Percentiles rank a stretch among this genome's conserved stretches.
Evolutionary conservation across 352 stramenopile genomes (phyloP).

Genomic region (Thraustochytrium sp.): DNA sequence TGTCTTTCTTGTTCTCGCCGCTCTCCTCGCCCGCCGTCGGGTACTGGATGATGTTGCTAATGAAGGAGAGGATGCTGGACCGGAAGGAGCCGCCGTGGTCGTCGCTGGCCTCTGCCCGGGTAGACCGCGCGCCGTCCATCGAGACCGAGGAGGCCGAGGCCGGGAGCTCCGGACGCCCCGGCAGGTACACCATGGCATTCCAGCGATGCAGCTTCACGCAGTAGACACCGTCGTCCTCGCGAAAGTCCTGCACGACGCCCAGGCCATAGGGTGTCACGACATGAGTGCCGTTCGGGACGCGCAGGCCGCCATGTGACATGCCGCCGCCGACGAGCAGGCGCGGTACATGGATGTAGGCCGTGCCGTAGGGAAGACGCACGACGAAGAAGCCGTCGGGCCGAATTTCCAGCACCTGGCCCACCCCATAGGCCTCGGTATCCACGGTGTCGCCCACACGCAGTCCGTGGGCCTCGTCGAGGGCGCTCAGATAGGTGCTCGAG

Average conservation of each 20-base stretch:
- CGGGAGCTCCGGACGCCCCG: neutral
- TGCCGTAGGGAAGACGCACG: neutral
- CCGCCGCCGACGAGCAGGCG: neutral
- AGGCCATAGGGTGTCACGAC: slow-evolving; percentile 2
- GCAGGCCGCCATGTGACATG: neutral
- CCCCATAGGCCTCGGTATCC: neutral
- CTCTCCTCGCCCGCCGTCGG: neutral
- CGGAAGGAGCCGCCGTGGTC: neutral
- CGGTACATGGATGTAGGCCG: slow-evolving; percentile 19
- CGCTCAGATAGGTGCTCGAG: neutral
- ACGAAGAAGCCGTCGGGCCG: slow-evolving; percentile 26
- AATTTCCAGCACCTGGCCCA: neutral
- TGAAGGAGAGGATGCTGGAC: neutral
- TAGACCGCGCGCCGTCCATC: too few species aligned
- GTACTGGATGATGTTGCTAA: neutral
- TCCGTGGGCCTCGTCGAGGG: neutral
- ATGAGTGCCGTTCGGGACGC: neutral
- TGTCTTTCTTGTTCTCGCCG: too few species aligned
- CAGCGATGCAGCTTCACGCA: neutral
- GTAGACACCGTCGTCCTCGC: slow-evolving; percentile 1
- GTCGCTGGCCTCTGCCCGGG: too few species aligned
- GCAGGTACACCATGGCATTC: neutral
- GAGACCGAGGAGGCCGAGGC: neutral
- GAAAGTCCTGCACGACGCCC: neutral
- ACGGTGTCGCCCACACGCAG: neutral